Conservation (phyloP, 2,329 filamentous ascomycete genomes). For the Cryoendolithus antarcticus region DNA sequence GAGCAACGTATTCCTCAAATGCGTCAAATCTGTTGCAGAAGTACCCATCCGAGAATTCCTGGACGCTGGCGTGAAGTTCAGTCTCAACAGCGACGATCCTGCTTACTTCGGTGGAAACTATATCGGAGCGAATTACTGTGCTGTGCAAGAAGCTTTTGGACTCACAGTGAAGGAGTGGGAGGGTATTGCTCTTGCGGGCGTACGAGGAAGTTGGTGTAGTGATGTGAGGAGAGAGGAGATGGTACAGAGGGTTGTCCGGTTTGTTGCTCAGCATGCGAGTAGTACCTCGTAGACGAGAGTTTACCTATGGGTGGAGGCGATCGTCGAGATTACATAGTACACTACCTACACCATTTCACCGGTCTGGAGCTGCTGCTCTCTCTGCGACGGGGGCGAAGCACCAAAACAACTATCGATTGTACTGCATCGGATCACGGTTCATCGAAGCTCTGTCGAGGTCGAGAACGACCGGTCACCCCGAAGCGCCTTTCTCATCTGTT, state of each 20-base stretch:
- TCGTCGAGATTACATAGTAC: too few species aligned
- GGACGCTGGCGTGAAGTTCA: constrained; percentile 53
- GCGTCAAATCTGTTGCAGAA: constrained; percentile 39
- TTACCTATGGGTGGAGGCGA: too few species aligned
- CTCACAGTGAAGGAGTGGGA: constrained; percentile 55
- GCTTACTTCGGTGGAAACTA: constrained; percentile 62
- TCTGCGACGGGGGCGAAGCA: too few species aligned
- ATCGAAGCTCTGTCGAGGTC: too few species aligned
- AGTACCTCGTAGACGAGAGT: too few species aligned
- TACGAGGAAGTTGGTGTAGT: constrained; percentile 59
- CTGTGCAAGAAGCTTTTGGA: constrained; percentile 59
- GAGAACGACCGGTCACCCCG: too few species aligned
- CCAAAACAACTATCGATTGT: too few species aligned
- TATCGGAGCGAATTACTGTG: constrained; percentile 62
- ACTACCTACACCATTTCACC: too few species aligned
- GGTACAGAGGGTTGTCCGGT: constrained; percentile 17
- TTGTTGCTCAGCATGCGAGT: too few species aligned
- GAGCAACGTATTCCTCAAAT: constrained; percentile 56
- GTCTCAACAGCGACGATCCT: constrained; percentile 63
- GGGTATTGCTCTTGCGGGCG: constrained; percentile 46
- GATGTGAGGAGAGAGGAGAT: constrained; percentile 50
- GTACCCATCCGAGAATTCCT: constrained; percentile 53
- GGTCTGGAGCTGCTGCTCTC: too few species aligned
- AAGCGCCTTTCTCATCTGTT: too few species aligned
- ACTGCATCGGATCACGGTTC: too few species aligned